Evolutionary conservation across 495 filamentous ascomycete genomes (phyloP), one percentile per base, ranked within the genome.

Genomic region (Aspergillus baeticus): DNA sequence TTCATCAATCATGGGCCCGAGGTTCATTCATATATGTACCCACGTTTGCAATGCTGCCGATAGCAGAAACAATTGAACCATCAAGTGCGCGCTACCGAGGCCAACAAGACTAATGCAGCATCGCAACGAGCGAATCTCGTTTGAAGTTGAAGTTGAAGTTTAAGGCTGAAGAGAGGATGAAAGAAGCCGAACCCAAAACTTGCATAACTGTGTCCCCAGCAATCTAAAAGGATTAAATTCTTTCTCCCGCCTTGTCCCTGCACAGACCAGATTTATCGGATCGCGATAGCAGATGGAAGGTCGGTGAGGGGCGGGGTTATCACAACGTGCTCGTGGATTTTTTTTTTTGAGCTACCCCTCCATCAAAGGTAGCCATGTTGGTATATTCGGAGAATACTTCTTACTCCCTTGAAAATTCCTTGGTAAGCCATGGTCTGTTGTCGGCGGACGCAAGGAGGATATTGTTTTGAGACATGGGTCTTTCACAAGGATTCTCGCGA

Each of bases 261-360:
- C 53, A 56, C 54, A 26, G 54, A 50, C 45, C 36, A 49, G 45
- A 35, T 38, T 11, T 18, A 55, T 55, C 43, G 15, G 54, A 20
- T 35, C 35, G 36, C 31, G 36, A 43, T 57, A 48, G 50, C 46
- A 49, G 44, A 56, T 39, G 36, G 45, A 47, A 49, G 35, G 45
- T 49, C 44, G 35, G 43, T 42, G 54, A 56, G 52, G n/a, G 13
- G 54, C 35, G 53, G 53, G 43, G 54, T 42, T 31, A 33, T 26
- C 39, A 17, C 18, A 45, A 45, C 21, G 43, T 45, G 23, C 51
- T 45, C 35, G 43, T 47, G 47, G 53, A 48, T 39, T 39, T 47
- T 36, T 55, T 47, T 36, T 55, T 48, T 38, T 33, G 11, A 29
- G 15, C 48, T 37, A 49, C 46, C n/a, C 26, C 33, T 36, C 23